Evolutionary conservation across 2,329 filamentous ascomycete species (phyloP), one percentile per base, ranked within the genome.

Genomic region (Cladosporium sphaerospermum): DNA sequence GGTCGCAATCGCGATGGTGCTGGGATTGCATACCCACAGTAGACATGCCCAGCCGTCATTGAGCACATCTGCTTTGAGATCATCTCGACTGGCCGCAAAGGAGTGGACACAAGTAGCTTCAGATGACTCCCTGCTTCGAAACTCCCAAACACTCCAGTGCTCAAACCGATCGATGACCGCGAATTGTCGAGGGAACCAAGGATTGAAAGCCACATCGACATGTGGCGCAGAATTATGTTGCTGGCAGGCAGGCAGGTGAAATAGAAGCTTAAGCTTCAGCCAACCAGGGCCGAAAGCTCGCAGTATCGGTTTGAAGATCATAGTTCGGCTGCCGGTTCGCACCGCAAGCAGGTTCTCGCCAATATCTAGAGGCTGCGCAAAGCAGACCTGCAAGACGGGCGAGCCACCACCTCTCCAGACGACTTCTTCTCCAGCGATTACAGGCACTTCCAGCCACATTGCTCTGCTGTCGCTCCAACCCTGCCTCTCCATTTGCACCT

Each of bases 101-200:
- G 40, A 16, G 16, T 34, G 28, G 28, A 53, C 41, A 31, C 51
- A 43, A 7, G 28, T 33, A 31, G 39, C 51, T 28, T 53, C 45
- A 6, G 43, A 46, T n/a, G 51, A 47, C 28, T 46, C 9, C 42
- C 57, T 32, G 53, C 31, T 50, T 58, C 64, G 59, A 19, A 86
- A 70, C 56, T 86, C 76, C 82, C 84, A 89, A 3, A 89, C 67
- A 41, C 74, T 82, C 87, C 86, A 91, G 54, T 72, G 74, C 1
- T 85, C 86, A 33, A 71, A 71, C 48, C 81, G 74, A 61, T 90
- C 84, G 14, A 90, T 73, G 23, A 89, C 73, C 13, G 77, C 83
- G 49, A 90, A 69, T 60, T 86, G 83, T 1, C 81, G 77, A 13
- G 73, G 69, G 54, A 75, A 80, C 65, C 71, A 79, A 0, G 84